Conservation (phyloP, 148 eudicot species). For the Chenopodium formosanum region DNA sequence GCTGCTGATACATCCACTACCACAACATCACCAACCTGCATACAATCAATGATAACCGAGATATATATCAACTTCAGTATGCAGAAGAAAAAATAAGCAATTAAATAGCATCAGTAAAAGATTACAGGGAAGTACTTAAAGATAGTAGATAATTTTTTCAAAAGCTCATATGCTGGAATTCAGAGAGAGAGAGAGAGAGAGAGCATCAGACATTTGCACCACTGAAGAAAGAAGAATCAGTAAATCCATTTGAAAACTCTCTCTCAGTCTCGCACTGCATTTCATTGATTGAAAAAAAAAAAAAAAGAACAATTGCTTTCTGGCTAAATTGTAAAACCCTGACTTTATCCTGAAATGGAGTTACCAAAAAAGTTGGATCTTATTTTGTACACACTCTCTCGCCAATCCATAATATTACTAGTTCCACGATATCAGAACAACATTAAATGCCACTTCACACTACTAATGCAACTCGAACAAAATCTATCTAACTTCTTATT, state of each 20-base stretch:
- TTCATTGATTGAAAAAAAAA: too few species aligned
- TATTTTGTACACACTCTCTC: neutral
- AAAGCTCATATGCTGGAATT: neutral
- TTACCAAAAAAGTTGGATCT: neutral
- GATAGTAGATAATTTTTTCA: neutral
- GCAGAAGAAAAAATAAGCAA: slow-evolving; percentile 2
- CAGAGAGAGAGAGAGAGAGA: neutral
- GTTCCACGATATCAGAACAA: too few species aligned
- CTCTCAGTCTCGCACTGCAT: neutral
- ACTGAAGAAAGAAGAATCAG: neutral
- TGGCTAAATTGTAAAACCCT: neutral
- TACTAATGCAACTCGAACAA: neutral
- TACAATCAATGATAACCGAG: neutral
- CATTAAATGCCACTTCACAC: too few species aligned
- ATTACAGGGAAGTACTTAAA: neutral
- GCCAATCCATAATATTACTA: neutral
- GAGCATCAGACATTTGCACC: neutral
- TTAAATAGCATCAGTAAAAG: neutral
- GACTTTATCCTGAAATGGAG: neutral
- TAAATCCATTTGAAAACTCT: neutral
- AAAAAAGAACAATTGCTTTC: neutral
- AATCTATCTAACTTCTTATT: neutral
- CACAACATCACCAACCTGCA: slow-evolving; percentile 87
- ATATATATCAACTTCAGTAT: slow-evolving; percentile 4
- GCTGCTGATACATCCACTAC: slow-evolving; percentile 90